These are phyloP conservation scores for Aspergillus ochraceoroseus DNA, from an alignment of 2,329 filamentous ascomycete genomes.

Conservation along the genomic window DNA sequence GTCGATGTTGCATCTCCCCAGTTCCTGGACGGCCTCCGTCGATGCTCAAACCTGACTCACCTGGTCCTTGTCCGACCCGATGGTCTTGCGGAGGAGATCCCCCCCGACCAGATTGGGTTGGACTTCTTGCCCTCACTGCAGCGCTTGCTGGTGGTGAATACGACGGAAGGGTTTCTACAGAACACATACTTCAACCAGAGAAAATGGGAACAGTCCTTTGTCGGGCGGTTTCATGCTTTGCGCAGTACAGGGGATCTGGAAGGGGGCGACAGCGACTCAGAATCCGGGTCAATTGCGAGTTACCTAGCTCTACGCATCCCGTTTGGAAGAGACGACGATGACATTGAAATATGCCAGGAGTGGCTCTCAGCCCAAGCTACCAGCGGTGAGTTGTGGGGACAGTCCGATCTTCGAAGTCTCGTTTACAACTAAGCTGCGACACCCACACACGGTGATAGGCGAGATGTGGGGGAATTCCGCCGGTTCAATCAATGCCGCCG, in stretches of 20 bases:
- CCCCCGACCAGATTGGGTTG: conserved; percentile 3
- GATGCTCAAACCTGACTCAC: conserved; percentile 13
- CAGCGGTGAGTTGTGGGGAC: conserved; percentile 3
- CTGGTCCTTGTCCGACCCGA: conserved; percentile 15
- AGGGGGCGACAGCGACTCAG: conserved; percentile 4
- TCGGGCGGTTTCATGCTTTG: conserved; percentile 2
- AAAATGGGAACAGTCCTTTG: conserved; percentile 9
- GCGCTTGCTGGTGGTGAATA: conserved; percentile 12
- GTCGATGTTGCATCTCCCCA: conserved; percentile 7
- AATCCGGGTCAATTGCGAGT: conserved; percentile 6
- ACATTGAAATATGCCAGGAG: conserved; percentile 13
- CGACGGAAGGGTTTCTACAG: conserved; percentile 8
- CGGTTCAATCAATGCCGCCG: neutral
- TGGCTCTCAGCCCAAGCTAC: conserved; percentile 6
- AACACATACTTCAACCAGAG: conserved; percentile 4
- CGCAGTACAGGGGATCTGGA: conserved; percentile 2
- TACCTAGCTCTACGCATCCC: conserved; percentile 9
- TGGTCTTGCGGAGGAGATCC: conserved; percentile 4
- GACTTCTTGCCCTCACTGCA: conserved; percentile 13
- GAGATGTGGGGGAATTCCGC: conserved; percentile 14
- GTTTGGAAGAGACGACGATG: conserved; percentile 12
- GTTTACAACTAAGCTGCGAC: conserved; percentile 1
- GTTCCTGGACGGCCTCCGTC: conserved; percentile 10
- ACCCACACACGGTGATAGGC: too few relatives aligned
- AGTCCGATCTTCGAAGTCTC: conserved; percentile 2